phyloP scores from a whole-genome alignment of 495 filamentous ascomycete genomes.

The Paragyromitra xinjiangensis region DNA sequence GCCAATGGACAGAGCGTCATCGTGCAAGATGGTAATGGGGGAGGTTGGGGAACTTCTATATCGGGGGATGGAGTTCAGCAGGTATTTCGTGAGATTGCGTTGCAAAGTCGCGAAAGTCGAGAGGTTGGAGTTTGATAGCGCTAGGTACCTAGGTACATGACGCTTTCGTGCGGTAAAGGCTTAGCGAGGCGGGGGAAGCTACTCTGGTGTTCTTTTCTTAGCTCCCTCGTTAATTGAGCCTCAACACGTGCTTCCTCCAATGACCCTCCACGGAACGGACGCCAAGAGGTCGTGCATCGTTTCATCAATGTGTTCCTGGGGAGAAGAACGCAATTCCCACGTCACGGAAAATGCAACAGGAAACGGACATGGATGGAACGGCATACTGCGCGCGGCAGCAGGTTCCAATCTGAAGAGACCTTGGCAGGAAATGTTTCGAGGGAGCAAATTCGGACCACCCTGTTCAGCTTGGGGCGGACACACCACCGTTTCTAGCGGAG shows the following conservation, averaged over 20 bases:
- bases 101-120: constrained; percentile 14
- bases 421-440: constrained; percentile 36
- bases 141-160: constrained; percentile 4
- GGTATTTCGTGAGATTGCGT: neutral
- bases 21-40: neutral
- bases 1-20: constrained; percentile 8
- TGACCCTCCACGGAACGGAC: neutral
- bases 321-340: constrained; percentile 50
- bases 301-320: constrained; percentile 22
- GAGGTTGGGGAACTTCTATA: constrained; percentile 22
- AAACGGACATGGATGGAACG: constrained; percentile 32
- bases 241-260: constrained; percentile 40
- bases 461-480: constrained; percentile 32
- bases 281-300: neutral
- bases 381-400: constrained; percentile 24
- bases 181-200: constrained; percentile 34
- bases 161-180: constrained; percentile 20
- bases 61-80: neutral
- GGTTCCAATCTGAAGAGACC: constrained; percentile 11
- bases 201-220: constrained; percentile 41
- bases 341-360: constrained; percentile 39
- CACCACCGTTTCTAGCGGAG: constrained; percentile 24
- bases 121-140: constrained; percentile 41
- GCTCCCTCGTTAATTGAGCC: constrained; percentile 40
- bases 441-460: constrained; percentile 15